A percentile compares a stretch with the other conserved stretches of the same genome.
phyloP scores from a whole-genome alignment of 139 green algal species.

The Pedinophyceae sp. region DNA sequence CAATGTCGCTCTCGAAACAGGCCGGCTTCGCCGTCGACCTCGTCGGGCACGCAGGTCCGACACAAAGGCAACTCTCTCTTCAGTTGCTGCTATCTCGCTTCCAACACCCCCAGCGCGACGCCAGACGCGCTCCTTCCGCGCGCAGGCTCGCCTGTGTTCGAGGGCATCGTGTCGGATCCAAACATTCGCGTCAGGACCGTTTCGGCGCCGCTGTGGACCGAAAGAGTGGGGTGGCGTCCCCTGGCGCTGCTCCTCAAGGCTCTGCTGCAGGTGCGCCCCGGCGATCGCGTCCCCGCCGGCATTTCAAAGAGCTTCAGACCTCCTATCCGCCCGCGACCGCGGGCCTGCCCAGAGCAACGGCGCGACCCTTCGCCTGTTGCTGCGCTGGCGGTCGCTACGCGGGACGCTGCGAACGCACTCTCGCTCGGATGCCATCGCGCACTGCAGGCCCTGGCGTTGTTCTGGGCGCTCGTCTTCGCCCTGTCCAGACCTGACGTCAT shows the following conservation, averaged over 20 bases:
- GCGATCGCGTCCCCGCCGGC: too few species aligned
- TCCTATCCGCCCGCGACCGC: too few species aligned
- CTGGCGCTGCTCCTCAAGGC: too few species aligned
- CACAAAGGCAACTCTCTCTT: too few species aligned
- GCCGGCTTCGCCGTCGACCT: neutral
- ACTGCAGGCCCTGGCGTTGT: slow-evolving; percentile 35
- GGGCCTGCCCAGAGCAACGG: too few species aligned
- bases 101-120: too few species aligned
- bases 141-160: neutral
- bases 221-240: too few species aligned
- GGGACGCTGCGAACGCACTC: neutral
- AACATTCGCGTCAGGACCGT: too few species aligned
- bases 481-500: slow-evolving; percentile 33
- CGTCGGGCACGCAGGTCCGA: neutral
- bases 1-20: slow-evolving; percentile 52
- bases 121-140: neutral
- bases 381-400: neutral
- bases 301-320: too few species aligned
- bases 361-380: neutral
- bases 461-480: slow-evolving; percentile 36
- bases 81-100: too few species aligned
- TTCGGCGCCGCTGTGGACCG: too few species aligned
- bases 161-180: neutral
- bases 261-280: too few species aligned
- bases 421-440: neutral